A percentile compares a stretch with the other conserved stretches of the same genome.
phyloP scores from a whole-genome alignment of 139 green algal genomes.

The Volvox africanus region DNA sequence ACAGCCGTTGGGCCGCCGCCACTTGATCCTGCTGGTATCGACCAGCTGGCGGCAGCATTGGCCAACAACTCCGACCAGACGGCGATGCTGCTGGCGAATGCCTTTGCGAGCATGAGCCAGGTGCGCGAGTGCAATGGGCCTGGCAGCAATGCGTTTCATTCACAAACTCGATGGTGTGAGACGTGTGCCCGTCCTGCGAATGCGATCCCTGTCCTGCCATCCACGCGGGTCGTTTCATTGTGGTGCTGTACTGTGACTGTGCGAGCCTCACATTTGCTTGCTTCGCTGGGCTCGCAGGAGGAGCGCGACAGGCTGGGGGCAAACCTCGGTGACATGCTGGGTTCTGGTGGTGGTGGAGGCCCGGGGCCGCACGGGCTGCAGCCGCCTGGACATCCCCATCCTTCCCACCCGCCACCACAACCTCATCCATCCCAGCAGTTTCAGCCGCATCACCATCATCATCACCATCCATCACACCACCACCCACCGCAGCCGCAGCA shows the following conservation, averaged over 20 bases:
- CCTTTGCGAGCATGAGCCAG: slow-evolving; percentile 47
- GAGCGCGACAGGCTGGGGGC: slow-evolving; percentile 37
- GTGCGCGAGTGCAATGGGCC: background rate
- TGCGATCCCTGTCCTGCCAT: too few relatives aligned
- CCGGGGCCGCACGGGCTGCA: background rate
- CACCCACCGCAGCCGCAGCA: slow-evolving; percentile 1
- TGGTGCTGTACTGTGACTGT: too few relatives aligned
- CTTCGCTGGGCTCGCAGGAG: slow-evolving; percentile 4
- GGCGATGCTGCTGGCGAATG: slow-evolving; percentile 39
- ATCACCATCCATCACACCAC: background rate
- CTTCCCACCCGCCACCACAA: background rate
- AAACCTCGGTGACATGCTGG: slow-evolving; percentile 24
- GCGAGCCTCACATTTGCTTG: too few relatives aligned
- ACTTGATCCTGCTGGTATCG: slow-evolving; percentile 3
- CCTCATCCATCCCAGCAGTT: background rate
- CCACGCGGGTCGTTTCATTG: too few relatives aligned
- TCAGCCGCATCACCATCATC: background rate
- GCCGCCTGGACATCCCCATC: background rate
- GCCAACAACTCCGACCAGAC: slow-evolving; percentile 38
- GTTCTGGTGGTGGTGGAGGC: background rate
- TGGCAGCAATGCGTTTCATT: too few relatives aligned
- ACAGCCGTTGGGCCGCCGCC: background rate
- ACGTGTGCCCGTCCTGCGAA: too few relatives aligned
- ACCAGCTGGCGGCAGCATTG: slow-evolving; percentile 45
- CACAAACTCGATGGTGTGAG: too few relatives aligned